These are phyloP conservation scores for Lentithecium fluviatile DNA, from an alignment of 495 filamentous ascomycete species.

Conservation along the genomic window DNA sequence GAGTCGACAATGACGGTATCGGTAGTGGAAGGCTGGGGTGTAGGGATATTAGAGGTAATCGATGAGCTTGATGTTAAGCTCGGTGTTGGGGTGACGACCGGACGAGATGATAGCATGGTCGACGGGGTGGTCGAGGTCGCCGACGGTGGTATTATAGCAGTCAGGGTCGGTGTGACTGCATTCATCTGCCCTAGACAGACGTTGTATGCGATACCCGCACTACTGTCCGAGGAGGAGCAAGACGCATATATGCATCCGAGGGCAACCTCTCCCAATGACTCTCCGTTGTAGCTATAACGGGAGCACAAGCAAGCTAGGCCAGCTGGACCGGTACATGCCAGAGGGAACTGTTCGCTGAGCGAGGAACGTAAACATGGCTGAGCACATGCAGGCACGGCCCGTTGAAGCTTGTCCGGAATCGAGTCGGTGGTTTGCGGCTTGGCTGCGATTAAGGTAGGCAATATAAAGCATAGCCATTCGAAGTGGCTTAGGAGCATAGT, in stretches of 20 bases:
- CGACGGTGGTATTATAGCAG: slow-evolving; percentile 12
- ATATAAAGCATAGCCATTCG: slow-evolving; percentile 34
- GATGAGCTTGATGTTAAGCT: background rate
- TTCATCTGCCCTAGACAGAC: slow-evolving; percentile 31
- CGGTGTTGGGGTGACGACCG: background rate
- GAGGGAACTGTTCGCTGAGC: slow-evolving; percentile 21
- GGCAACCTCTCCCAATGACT: slow-evolving; percentile 35
- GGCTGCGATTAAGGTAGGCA: slow-evolving; percentile 31
- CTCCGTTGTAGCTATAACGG: slow-evolving; percentile 31
- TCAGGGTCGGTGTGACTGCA: slow-evolving; percentile 31
- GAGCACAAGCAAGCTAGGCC: slow-evolving; percentile 34
- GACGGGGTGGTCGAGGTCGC: background rate
- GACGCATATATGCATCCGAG: slow-evolving; percentile 33
- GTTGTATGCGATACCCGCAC: slow-evolving; percentile 29
- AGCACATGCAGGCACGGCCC: slow-evolving; percentile 34
- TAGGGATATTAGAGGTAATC: background rate
- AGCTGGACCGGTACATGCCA: slow-evolving; percentile 23
- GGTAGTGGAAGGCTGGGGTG: background rate
- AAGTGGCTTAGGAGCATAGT: slow-evolving; percentile 38
- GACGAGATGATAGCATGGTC: slow-evolving; percentile 2
- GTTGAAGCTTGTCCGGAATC: slow-evolving; percentile 24
- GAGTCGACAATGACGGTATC: slow-evolving; percentile 13
- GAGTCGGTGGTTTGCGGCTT: slow-evolving; percentile 23
- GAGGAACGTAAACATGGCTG: slow-evolving; percentile 29
- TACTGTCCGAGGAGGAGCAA: slow-evolving; percentile 20